phyloP scores from a whole-genome alignment of 2,329 filamentous ascomycete genomes.

The Zymoseptoria tritici region DNA sequence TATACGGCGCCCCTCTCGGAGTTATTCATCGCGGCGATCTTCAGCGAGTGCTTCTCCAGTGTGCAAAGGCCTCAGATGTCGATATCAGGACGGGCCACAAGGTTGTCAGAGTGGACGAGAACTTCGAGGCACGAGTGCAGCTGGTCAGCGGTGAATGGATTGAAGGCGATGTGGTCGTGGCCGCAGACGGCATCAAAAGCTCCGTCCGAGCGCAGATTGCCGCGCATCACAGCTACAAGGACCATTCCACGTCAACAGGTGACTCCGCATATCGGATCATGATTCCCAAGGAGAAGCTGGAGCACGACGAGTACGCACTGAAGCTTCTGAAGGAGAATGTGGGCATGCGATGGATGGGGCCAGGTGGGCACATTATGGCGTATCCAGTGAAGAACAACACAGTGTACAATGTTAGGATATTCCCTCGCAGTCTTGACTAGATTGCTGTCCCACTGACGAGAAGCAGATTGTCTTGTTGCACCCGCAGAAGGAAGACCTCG shows the following conservation, averaged over 20 bases:
- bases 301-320: slow-evolving; percentile 29
- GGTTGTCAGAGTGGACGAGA: slow-evolving; percentile 8
- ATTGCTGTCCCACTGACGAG: not conserved
- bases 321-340: slow-evolving; percentile 5
- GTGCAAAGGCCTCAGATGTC: slow-evolving; percentile 40
- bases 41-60: slow-evolving; percentile 39
- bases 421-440: not conserved
- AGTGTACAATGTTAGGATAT: slow-evolving; percentile 6
- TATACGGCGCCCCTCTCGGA: slow-evolving; percentile 38
- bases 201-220: slow-evolving; percentile 39
- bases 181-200: slow-evolving; percentile 50
- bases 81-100: slow-evolving; percentile 29
- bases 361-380: slow-evolving; percentile 12
- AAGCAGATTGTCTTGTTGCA: slow-evolving; percentile 12
- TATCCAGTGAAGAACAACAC: slow-evolving; percentile 13
- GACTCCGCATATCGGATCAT: slow-evolving; percentile 51
- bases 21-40: slow-evolving; percentile 49
- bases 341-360: slow-evolving; percentile 13
- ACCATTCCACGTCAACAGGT: slow-evolving; percentile 41
- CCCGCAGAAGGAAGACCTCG: slow-evolving; percentile 2
- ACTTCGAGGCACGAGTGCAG: slow-evolving; percentile 13
- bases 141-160: slow-evolving; percentile 21
- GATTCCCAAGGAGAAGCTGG: slow-evolving; percentile 40
- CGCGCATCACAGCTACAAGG: slow-evolving; percentile 30
- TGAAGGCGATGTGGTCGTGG: slow-evolving; percentile 46